These are phyloP conservation scores for Rheum nobile DNA, from an alignment of 148 eudicot species.

Conservation along the genomic window DNA sequence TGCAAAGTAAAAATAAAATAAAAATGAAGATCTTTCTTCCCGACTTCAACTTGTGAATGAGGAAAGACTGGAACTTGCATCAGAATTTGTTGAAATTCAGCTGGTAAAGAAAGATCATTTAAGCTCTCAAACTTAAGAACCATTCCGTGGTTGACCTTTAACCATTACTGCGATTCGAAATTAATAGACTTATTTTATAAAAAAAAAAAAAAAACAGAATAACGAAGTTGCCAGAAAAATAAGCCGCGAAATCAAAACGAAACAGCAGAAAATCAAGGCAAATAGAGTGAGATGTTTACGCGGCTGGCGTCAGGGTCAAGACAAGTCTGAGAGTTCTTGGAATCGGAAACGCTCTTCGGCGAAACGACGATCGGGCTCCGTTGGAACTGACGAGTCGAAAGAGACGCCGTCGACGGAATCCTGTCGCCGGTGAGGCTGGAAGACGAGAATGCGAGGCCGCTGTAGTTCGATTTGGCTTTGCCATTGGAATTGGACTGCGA, in stretches of 20 bases:
- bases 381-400: conserved; percentile 1
- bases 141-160: neutral
- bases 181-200: neutral
- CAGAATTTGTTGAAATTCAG: neutral
- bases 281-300: conserved; percentile 22
- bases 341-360: conserved; percentile 85
- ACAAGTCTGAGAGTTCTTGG: conserved; percentile 89
- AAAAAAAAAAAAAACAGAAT: neutral
- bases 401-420: conserved; percentile 13
- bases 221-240: neutral
- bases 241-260: neutral
- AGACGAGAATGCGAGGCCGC: conserved; percentile 34
- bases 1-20: neutral
- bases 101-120: neutral
- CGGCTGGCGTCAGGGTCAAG: conserved; percentile 96
- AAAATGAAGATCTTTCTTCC: neutral
- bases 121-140: neutral
- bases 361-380: conserved; percentile 37
- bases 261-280: neutral
- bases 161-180: neutral
- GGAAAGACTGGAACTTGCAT: neutral
- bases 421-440: conserved; percentile 39
- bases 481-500: conserved; percentile 9
- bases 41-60: neutral
- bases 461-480: neutral